Evolutionary conservation across 768 basidiomycete species (phyloP), one percentile per base, ranked within the genome.

Genomic region (Candolleomyces efflorescens): DNA sequence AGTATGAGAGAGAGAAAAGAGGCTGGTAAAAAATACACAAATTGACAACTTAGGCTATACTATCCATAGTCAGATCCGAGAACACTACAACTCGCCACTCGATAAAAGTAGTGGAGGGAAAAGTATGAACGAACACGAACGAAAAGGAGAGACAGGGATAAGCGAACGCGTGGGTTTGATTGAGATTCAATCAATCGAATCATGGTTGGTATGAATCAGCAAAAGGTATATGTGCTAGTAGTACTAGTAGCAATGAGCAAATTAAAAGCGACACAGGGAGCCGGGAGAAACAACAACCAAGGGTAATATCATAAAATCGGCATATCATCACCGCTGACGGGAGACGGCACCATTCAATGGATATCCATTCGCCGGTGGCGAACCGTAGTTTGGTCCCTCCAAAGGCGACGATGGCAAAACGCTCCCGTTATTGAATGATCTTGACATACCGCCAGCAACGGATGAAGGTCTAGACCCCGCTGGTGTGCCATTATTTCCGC

Each of bases 401-500:
- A 26, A 7, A 6, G 20, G 20, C 13, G 46, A 26, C 13, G 46
- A 22, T 5, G 46, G 23, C 12, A 13, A 9, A 36, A 11, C 49
- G 13, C 15, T 27, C 5, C 26, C 49, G 27, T 51, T 51, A 20
- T 51, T 51, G 49, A 27, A 51, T 17, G 49, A 36, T 36, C 49
- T 51, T 36, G 36, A n/a, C 24, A 26, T 15, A n/a, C 27, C 48
- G 12, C 58, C 53, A 24, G 32, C 47, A 20, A 55, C 58, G 22
- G 58, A 55, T 3, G 53, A 38, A 5, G 58, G 53, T 27, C 53
- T 47, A 27, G 54, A 59, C 15, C 46, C 45, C 9, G 47, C 53
- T 12, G 39, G 23, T 23, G 49, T 39, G 13, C 39, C 49, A 5
- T 6, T 13, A 22, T 5, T 32, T 32, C 32, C 32, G 11, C 36